Percentiles rank a stretch among this genome's conserved stretches.
Conservation (phyloP, 2,329 filamentous ascomycete species). For the Hypoxylon sp. region DNA sequence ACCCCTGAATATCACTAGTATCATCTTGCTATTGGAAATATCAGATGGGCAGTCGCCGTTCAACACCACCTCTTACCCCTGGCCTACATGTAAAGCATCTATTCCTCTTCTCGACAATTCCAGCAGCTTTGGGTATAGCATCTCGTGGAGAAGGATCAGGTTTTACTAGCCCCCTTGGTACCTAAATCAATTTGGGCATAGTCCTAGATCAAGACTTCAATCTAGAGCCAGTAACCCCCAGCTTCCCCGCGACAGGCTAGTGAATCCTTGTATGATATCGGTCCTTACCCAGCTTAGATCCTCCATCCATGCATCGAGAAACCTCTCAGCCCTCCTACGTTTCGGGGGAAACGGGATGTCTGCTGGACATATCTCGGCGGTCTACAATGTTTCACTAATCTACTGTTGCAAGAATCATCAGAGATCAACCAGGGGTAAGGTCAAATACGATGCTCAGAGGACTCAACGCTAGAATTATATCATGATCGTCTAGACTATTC, state of each 20-base stretch:
- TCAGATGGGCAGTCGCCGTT: background rate
- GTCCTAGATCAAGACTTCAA: background rate
- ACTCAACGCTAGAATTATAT: constrained; percentile 11
- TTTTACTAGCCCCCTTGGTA: background rate
- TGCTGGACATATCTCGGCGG: constrained; percentile 37
- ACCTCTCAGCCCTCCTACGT: constrained; percentile 8
- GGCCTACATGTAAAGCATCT: background rate
- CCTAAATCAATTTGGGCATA: background rate
- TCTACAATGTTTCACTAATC: constrained; percentile 13
- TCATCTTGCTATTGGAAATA: background rate
- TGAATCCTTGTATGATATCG: constrained; percentile 12
- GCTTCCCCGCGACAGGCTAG: constrained; percentile 24
- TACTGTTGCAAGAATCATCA: constrained; percentile 23
- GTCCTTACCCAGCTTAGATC: constrained; percentile 18
- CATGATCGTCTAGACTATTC: background rate
- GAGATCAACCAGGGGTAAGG: background rate
- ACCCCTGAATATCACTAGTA: constrained; percentile 3
- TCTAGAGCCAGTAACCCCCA: constrained; percentile 1
- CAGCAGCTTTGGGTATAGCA: background rate
- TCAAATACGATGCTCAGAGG: background rate
- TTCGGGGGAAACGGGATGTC: constrained; percentile 27
- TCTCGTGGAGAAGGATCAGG: background rate
- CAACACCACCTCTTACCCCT: background rate
- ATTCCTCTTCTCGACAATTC: background rate
- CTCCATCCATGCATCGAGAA: constrained; percentile 10